Base-by-base conservation (phyloP, 2,329 filamentous ascomycete species). In the Paracoccidioides lutzii region DNA sequence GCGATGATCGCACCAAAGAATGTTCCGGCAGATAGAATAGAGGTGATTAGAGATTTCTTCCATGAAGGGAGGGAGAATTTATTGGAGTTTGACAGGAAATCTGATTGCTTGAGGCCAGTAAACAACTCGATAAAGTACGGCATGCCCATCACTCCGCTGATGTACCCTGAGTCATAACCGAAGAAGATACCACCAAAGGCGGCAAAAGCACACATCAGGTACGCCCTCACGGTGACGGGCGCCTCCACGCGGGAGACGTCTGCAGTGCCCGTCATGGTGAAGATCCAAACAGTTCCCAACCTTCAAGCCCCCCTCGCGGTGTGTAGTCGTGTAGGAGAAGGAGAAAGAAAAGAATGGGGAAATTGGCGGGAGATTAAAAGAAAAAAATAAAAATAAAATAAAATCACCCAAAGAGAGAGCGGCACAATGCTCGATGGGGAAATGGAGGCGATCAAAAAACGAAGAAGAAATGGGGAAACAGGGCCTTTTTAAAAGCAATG, bases 1-100 rank as follows among this genome's bases (percentile, higher is more conserved):
- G 85, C 87, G 59, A 88, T 81, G 61, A 91, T 66, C 56, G 88
- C 84, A 68, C 87, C 83, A 59, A 89, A 85, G 78, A 90, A 91
- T 64, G 87, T 89, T 70, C 82, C 81, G 66, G 78, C 81, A 40
- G 87, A 90, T 55, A 91, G 80, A 63, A 91, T 89, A 22, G 85
- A 88, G 66, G 83, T 83, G 67, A 90, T 84, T 52, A 85, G 74
- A 22, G 81, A 83, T 62, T 79, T 76, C 51, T 75, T 72, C 56
- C 67, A 71, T 8, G 76, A 72, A 3, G 75, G 70, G 28, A 81
- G 61, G 22, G 71, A 68, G 59, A 75, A 76, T 3, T 41, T 42
- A 43, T 59, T 55, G 33, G 32, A 52, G 14, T 14, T 32, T 32
- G 52, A 6, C 28, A 30, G 41, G 38, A 57, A 42, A 61, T 68